These are phyloP conservation scores for Wickerhamiella kazuoi DNA, from an alignment of 805 yeast genomes.

Conservation along the genomic window DNA sequence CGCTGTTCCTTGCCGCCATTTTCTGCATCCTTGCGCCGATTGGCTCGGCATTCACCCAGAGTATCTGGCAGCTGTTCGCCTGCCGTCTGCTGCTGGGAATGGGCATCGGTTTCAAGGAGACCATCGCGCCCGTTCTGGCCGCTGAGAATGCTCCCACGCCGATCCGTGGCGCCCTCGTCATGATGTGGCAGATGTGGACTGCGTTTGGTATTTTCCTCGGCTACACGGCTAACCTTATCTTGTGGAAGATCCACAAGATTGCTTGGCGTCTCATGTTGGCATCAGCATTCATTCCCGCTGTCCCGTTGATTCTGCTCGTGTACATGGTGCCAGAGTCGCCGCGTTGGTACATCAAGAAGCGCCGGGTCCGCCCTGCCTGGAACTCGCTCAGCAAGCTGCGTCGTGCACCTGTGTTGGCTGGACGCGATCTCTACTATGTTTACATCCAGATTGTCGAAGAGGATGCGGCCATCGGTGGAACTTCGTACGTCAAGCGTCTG, in stretches of 20 bases:
- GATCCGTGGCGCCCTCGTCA: conserved; percentile 46
- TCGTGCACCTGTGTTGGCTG: conserved; percentile 34
- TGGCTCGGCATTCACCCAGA: conserved; percentile 44
- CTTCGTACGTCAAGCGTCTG: conserved; percentile 10
- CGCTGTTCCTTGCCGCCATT: conserved; percentile 22
- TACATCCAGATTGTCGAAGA: conserved; percentile 31
- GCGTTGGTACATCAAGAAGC: conserved; percentile 45
- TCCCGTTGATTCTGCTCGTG: conserved; percentile 38
- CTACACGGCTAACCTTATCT: conserved; percentile 40
- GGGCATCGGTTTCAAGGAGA: conserved; percentile 50
- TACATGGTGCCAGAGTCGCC: conserved; percentile 53
- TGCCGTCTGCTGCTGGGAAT: conserved; percentile 43
- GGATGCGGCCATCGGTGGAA: conserved; percentile 32
- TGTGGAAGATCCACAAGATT: conserved; percentile 28
- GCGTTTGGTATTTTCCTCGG: conserved; percentile 60
- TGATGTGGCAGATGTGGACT: conserved; percentile 63
- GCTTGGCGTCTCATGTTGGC: conserved; percentile 56
- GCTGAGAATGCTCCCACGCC: conserved; percentile 44
- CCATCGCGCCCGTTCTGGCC: conserved; percentile 50
- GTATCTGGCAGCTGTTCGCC: conserved; percentile 42
- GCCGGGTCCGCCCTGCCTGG: conserved; percentile 32
- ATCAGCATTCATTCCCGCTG: conserved; percentile 33
- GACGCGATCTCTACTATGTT: conserved; percentile 47
- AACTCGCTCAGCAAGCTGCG: conserved; percentile 32
- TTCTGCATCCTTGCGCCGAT: conserved; percentile 41